A percentile compares a stretch with the other conserved stretches of the same genome.
Conservation (phyloP, 1,284 basidiomycete species). For the Lentinula novae-zelandiae region DNA sequence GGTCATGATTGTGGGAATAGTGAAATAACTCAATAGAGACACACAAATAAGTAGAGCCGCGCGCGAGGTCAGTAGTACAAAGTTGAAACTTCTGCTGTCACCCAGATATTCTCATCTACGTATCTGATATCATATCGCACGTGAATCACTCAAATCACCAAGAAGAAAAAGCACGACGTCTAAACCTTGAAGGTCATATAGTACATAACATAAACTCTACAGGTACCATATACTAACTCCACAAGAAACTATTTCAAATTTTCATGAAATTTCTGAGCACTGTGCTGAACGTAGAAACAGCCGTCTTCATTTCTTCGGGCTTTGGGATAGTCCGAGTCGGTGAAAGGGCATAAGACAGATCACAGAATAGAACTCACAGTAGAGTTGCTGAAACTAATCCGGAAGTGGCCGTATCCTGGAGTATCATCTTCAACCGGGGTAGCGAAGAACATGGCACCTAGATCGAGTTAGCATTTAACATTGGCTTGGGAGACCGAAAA, state of each 20-base stretch:
- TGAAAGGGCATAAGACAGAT: background rate
- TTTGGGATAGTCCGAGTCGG: slow-evolving; percentile 17
- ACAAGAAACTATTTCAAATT: background rate
- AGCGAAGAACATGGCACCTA: slow-evolving; percentile 48
- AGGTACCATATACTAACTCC: background rate
- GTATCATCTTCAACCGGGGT: slow-evolving; percentile 27
- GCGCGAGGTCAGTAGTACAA: no score
- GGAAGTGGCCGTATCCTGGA: slow-evolving; percentile 49
- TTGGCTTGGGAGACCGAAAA: background rate
- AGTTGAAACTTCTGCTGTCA: no score
- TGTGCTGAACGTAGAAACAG: slow-evolving; percentile 38
- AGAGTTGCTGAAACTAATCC: slow-evolving; percentile 58
- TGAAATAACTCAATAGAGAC: background rate
- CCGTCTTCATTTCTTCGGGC: slow-evolving; percentile 42
- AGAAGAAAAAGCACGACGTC: background rate
- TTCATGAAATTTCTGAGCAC: slow-evolving; percentile 31
- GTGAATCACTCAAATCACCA: background rate
- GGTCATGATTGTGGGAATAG: slow-evolving; percentile 4
- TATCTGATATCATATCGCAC: no score
- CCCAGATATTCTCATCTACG: no score
- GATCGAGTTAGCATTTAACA: no score
- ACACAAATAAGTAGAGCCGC: background rate
- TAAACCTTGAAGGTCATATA: background rate
- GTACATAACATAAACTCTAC: background rate
- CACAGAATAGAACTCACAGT: slow-evolving; percentile 35